These are phyloP conservation scores for Coemansia sp. DNA, from an alignment of 192 early-diverging fungal genomes.

Conservation along the genomic window DNA sequence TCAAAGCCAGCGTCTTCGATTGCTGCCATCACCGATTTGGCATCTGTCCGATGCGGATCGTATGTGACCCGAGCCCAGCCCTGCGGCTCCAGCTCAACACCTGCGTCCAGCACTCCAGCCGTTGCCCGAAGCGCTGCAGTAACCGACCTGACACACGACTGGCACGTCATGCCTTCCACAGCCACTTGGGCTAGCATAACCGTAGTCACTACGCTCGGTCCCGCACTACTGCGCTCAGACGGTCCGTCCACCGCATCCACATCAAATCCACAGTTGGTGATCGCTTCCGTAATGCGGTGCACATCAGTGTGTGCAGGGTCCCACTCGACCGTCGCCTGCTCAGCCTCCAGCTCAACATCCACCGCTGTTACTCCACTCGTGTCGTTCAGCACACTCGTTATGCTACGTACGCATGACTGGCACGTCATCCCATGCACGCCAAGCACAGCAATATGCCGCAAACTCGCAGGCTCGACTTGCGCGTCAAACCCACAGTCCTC, in stretches of 20 bases:
- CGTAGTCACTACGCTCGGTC: not conserved
- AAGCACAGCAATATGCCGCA: not conserved
- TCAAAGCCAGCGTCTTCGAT: conserved; percentile 70
- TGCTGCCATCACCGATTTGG: conserved; percentile 51
- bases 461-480: conserved; percentile 1
- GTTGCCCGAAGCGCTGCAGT: conserved; percentile 57
- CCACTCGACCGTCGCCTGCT: conserved; percentile 57
- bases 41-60: conserved; percentile 38
- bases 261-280: conserved; percentile 70
- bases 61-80: conserved; percentile 60
- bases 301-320: conserved; percentile 36
- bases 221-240: conserved; percentile 6
- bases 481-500: conserved; percentile 67
- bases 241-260: conserved; percentile 49
- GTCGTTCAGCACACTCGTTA: conserved; percentile 57
- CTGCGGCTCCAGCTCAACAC: conserved; percentile 58
- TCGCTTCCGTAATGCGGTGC: conserved; percentile 36
- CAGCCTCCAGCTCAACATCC: conserved; percentile 57
- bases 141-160: conserved; percentile 77
- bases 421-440: conserved; percentile 69
- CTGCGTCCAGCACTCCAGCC: conserved; percentile 56
- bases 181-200: conserved; percentile 9
- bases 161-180: conserved; percentile 74
- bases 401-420: conserved; percentile 74
- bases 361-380: conserved; percentile 55